A percentile compares a stretch with the other conserved stretches of the same genome.
Evolutionary conservation across 2,329 filamentous ascomycete species (phyloP).

Genomic region (Diaporthe citri): DNA sequence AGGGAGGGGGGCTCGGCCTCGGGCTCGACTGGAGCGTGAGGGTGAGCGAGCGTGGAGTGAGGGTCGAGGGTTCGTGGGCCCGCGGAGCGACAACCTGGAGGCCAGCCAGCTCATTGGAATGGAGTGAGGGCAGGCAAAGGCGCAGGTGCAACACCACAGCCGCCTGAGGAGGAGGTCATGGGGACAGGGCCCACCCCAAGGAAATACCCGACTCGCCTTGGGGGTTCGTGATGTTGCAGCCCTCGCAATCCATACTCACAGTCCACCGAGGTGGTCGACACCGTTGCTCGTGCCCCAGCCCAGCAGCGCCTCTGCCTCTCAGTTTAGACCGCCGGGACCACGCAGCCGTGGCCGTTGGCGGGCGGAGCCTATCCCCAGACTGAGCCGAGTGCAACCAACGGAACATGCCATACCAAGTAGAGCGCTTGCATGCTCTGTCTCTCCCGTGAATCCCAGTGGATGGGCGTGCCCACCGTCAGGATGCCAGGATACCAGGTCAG

Average conservation of each 20-base stretch:
- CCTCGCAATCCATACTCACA: slow-evolving; percentile 32
- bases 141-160: slow-evolving; percentile 37
- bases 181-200: slow-evolving; percentile 37
- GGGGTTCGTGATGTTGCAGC: slow-evolving; percentile 31
- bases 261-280: slow-evolving; percentile 3
- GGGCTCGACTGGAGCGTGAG: slow-evolving; percentile 4
- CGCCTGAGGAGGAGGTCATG: slow-evolving; percentile 40
- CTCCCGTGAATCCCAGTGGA: neutral
- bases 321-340: slow-evolving; percentile 33
- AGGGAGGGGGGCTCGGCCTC: neutral
- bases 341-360: slow-evolving; percentile 32
- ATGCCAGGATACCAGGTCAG: slow-evolving; percentile 19
- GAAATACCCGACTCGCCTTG: slow-evolving; percentile 39
- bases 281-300: slow-evolving; percentile 22
- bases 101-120: slow-evolving; percentile 23
- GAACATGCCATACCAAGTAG: slow-evolving; percentile 17
- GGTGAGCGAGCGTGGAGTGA: slow-evolving; percentile 6
- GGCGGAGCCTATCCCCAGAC: slow-evolving; percentile 24
- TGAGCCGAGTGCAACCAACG: slow-evolving; percentile 20
- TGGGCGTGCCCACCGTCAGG: neutral
- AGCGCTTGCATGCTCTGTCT: slow-evolving; percentile 29
- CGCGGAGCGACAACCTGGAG: slow-evolving; percentile 16
- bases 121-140: slow-evolving; percentile 15
- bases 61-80: slow-evolving; percentile 11
- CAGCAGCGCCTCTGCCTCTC: neutral